Evolutionary conservation across 805 yeast genomes (phyloP).

Genomic region (Suhomyces sp.): DNA sequence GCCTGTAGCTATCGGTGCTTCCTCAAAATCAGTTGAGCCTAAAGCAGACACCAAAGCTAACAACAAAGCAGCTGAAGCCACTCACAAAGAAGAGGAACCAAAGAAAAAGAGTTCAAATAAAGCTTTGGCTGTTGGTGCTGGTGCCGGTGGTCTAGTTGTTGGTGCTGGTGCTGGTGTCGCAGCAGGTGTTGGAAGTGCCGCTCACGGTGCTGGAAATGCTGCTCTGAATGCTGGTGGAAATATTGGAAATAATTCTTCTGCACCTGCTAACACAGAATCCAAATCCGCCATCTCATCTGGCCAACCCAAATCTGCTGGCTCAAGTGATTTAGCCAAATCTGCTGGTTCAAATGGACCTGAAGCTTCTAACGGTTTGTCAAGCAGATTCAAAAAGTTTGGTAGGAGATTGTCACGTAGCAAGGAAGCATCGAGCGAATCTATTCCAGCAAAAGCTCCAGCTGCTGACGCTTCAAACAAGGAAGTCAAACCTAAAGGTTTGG

Average conservation of each 20-base stretch:
- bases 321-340: not conserved
- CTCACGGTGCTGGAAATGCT: conserved; percentile 18
- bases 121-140: conserved; percentile 15
- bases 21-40: not conserved
- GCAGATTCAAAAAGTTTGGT: conserved; percentile 15
- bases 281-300: not conserved
- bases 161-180: conserved; percentile 29
- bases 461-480: not conserved
- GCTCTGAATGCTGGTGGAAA: conserved; percentile 12
- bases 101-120: conserved; percentile 2
- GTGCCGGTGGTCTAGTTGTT: conserved; percentile 21
- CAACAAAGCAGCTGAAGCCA: not conserved
- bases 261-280: not conserved
- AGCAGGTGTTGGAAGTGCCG: conserved; percentile 23
- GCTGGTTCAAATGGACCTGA: not conserved
- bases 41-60: not conserved
- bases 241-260: not conserved
- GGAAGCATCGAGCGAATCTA: not conserved
- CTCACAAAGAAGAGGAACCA: conserved; percentile 6
- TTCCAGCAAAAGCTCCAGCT: not conserved
- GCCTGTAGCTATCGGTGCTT: not conserved
- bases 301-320: not conserved
- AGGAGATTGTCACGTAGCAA: conserved; percentile 7
- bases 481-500: not conserved
- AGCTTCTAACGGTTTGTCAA: conserved; percentile 16